A percentile compares a stretch with the other conserved stretches of the same genome.
phyloP scores from a whole-genome alignment of 73 alveolate genomes.

The Tetrahymena thermophila region DNA sequence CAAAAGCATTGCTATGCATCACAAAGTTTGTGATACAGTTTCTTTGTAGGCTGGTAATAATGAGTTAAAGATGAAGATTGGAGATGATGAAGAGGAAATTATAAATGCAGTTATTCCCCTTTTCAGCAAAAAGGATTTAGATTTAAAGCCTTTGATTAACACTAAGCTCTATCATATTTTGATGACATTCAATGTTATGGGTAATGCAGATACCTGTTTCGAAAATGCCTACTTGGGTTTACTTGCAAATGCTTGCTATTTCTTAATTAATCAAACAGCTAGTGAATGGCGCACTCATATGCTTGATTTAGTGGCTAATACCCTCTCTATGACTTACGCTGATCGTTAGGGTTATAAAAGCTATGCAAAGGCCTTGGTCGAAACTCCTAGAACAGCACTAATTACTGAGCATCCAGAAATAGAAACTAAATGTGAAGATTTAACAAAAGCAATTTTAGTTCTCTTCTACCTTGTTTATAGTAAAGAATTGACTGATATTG shows the following conservation, averaged over 20 bases:
- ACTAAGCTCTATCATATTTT: slow-evolving; percentile 11
- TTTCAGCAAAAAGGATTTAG: neutral
- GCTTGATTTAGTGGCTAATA: slow-evolving; percentile 8
- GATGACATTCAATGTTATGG: slow-evolving; percentile 30
- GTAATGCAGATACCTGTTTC: slow-evolving; percentile 38
- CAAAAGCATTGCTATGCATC: neutral
- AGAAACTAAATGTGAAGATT: slow-evolving; percentile 25
- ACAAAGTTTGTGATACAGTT: slow-evolving; percentile 25
- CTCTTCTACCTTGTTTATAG: neutral
- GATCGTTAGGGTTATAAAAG: neutral
- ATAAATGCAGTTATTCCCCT: slow-evolving; percentile 25
- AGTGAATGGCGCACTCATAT: slow-evolving; percentile 20
- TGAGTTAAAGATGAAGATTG: neutral
- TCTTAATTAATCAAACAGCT: slow-evolving; percentile 3
- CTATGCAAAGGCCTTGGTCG: slow-evolving; percentile 2
- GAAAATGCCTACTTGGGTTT: slow-evolving; percentile 31
- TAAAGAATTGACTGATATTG: neutral
- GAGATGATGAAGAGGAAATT: slow-evolving; percentile 16
- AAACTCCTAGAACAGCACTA: neutral
- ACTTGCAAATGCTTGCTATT: slow-evolving; percentile 9
- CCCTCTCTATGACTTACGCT: slow-evolving; percentile 12
- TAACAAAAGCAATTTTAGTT: neutral
- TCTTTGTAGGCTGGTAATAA: slow-evolving; percentile 8
- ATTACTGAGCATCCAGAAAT: neutral
- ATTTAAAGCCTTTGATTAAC: slow-evolving; percentile 6